phyloP scores from a whole-genome alignment of 768 basidiomycete species.

The Lactarius evosmus region DNA sequence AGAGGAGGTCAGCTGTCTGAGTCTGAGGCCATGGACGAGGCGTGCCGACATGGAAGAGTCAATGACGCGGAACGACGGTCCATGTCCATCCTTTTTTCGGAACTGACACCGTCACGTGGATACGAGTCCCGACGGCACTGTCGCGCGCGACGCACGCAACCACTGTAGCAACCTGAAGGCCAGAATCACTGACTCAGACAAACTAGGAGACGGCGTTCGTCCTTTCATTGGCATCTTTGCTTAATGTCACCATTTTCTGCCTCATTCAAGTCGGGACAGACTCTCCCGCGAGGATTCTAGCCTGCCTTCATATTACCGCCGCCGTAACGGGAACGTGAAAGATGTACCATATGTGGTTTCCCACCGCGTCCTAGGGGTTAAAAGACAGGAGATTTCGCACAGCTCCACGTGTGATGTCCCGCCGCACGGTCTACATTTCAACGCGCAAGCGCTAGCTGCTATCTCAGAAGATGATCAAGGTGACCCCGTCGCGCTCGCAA shows the following conservation, averaged over 20 bases:
- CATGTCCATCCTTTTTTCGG: not conserved
- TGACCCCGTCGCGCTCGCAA: not conserved
- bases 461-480: not conserved
- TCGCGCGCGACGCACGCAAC: not conserved
- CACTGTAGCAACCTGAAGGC: not conserved
- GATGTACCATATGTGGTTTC: conserved; percentile 1
- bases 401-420: conserved; percentile 12
- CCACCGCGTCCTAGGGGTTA: conserved; percentile 13
- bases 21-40: conserved; percentile 19
- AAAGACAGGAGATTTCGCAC: conserved; percentile 12
- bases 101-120: conserved; percentile 4
- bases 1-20: conserved; percentile 14
- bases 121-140: too few relatives aligned
- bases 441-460: not conserved
- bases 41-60: conserved; percentile 24
- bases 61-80: not conserved
- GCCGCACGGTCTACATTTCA: not conserved
- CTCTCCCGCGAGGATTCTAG: not conserved
- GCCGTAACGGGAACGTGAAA: not conserved
- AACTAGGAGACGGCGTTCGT: not conserved
- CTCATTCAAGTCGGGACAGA: not conserved
- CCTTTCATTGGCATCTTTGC: not conserved
- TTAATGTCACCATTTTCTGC: not conserved
- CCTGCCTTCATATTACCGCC: conserved; percentile 7
- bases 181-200: not conserved